Percentiles rank a stretch among this genome's conserved stretches.
These are phyloP conservation scores for Teratosphaeria pseudoeucalypti DNA, from an alignment of 2,329 filamentous ascomycete species.

Conservation along the genomic window DNA sequence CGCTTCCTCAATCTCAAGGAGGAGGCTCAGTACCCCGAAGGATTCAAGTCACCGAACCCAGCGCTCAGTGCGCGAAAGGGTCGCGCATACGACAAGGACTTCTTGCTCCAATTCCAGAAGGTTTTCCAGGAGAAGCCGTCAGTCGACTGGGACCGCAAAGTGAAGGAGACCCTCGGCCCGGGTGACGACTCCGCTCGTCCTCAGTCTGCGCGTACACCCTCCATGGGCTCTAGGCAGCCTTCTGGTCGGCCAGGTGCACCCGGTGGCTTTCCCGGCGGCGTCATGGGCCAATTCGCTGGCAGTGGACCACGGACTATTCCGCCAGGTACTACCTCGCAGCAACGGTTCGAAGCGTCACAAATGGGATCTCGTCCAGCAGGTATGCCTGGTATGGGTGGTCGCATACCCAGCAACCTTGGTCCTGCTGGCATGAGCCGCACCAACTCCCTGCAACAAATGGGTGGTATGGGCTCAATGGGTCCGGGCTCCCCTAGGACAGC, in stretches of 20 bases:
- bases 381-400: conserved; percentile 41
- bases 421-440: conserved; percentile 45
- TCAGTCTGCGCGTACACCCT: conserved; percentile 39
- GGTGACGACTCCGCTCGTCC: conserved; percentile 42
- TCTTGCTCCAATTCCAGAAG: conserved; percentile 89
- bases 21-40: conserved; percentile 64
- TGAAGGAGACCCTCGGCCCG: conserved; percentile 67
- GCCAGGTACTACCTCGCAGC: conserved; percentile 63
- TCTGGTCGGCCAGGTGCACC: conserved; percentile 29
- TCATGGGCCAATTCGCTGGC: conserved; percentile 48
- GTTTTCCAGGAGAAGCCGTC: conserved; percentile 97
- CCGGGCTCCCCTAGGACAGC: conserved; percentile 58
- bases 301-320: conserved; percentile 47
- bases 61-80: conserved; percentile 68
- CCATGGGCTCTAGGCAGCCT: conserved; percentile 37
- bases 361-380: conserved; percentile 10
- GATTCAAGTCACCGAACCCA: conserved; percentile 82
- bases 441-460: conserved; percentile 48
- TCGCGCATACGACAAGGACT: conserved; percentile 91
- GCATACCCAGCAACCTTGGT: conserved; percentile 45
- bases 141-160: conserved; percentile 80
- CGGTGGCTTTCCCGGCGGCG: conserved; percentile 34
- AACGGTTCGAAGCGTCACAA: conserved; percentile 49
- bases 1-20: conserved; percentile 75
- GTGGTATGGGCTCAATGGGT: conserved; percentile 39